Percentiles rank a stretch among this genome's conserved stretches.
phyloP scores from a whole-genome alignment of 306 rosid species.

The Elaeagnus macrophylla region DNA sequence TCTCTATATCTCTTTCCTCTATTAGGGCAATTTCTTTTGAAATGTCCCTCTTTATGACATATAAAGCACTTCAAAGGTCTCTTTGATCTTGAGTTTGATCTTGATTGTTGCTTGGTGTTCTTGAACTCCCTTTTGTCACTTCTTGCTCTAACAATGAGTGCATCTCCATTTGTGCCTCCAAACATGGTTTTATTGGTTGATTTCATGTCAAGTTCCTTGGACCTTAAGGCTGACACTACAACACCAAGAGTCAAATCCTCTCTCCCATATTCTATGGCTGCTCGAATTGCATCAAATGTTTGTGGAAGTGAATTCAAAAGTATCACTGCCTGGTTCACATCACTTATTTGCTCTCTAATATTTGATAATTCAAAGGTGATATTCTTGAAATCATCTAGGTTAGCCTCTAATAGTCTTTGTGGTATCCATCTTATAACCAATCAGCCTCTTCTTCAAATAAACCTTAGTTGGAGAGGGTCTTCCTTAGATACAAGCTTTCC shows the following conservation, averaged over 20 bases:
- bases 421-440: background rate
- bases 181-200: background rate
- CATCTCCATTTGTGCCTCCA: too few species aligned
- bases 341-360: background rate
- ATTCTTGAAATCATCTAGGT: background rate
- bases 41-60: background rate
- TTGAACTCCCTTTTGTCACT: background rate
- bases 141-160: background rate
- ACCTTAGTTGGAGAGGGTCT: background rate
- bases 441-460: too few species aligned
- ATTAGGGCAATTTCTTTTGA: background rate
- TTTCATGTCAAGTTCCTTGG: background rate
- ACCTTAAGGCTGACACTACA: too few species aligned
- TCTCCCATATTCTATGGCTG: background rate
- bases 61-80: background rate
- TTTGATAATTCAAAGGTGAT: background rate
- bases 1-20: background rate
- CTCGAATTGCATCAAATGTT: background rate
- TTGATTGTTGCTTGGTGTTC: background rate
- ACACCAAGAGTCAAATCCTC: background rate
- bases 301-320: background rate
- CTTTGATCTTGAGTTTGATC: background rate
- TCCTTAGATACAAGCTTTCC: background rate
- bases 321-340: background rate
- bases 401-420: background rate